Base-by-base conservation (phyloP, 768 basidiomycete genomes). In the Plicaturopsis crispa region DNA sequence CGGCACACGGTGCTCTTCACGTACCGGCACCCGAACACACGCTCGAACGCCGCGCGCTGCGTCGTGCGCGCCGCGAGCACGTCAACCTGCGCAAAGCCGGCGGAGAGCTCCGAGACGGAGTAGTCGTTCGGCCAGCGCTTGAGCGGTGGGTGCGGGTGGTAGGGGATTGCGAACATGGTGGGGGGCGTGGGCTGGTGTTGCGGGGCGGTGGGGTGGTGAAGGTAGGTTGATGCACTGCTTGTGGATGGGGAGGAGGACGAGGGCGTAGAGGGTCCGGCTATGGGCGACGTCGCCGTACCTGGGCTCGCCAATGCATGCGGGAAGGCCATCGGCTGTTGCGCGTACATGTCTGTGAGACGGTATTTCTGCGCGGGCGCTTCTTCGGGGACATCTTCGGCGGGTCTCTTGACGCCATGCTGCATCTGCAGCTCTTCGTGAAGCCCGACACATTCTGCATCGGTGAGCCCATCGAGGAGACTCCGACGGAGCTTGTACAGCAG, bases 61-160 rank as follows among this genome's bases (percentile, higher is more conserved):
- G 78, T 82, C 48, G 75, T 63, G 24, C 62, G 60, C 10, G 69
- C 60, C 28, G 48, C 10, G 11, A 44, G 33, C 5, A 24, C 17
- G 7, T 44, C 43, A 14, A 8, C 48, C 36, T 57, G 49, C 24
- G 63, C 66, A 54, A 84, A 81, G 2, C 82, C 81, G 1, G 56
- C 51, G 1, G 78, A 69, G 40, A 84, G 64, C 52, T 84, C 80
- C 35, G 66, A 69, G 16, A 84, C 81, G 6, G 75, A 77, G 53
- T 80, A 82, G 57, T 84, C 82, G 49, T 83, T 82, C 24, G 82
- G 82, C 82, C 82, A 84, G 11, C 79, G 73, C 51, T 82, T 83
- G 20, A 80, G 61, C 2, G 78, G 77, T 2, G 78, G 75, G 46
- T 78, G 77, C 0, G 77, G 69, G 46, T 74, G 73, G 38, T 73